A percentile compares a stretch with the other conserved stretches of the same genome.
phyloP scores from a whole-genome alignment of 768 basidiomycete genomes.

The Sarcomyxa edulis region DNA sequence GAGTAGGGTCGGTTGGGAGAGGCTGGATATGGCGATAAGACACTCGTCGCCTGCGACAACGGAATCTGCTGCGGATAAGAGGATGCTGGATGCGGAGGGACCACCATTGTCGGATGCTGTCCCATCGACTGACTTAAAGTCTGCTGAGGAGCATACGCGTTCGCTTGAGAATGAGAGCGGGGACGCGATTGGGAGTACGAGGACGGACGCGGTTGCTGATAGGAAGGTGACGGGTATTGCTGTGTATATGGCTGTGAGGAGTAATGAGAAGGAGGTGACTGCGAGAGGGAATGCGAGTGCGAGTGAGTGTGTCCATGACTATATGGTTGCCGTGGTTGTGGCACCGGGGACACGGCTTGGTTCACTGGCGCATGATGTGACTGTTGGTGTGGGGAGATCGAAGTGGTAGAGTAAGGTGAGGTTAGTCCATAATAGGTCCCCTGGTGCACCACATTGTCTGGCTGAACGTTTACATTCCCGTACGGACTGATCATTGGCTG shows the following conservation, averaged over 20 bases:
- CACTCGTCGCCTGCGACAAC: slow-evolving; percentile 27
- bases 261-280: slow-evolving; percentile 24
- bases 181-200: slow-evolving; percentile 27
- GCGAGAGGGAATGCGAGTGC: slow-evolving; percentile 32
- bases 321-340: slow-evolving; percentile 24
- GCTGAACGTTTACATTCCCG: slow-evolving; percentile 5
- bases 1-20: slow-evolving; percentile 60
- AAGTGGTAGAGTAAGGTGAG: slow-evolving; percentile 6
- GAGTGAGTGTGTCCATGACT: slow-evolving; percentile 28
- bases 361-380: slow-evolving; percentile 16
- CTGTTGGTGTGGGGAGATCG: slow-evolving; percentile 10
- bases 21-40: slow-evolving; percentile 47
- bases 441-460: slow-evolving; percentile 7
- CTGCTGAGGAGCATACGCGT: slow-evolving; percentile 9
- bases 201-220: slow-evolving; percentile 11
- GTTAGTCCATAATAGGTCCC: slow-evolving; percentile 15
- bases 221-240: slow-evolving; percentile 23
- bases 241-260: slow-evolving; percentile 15
- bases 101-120: slow-evolving; percentile 15
- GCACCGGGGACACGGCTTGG: slow-evolving; percentile 23
- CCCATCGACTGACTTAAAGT: slow-evolving; percentile 10
- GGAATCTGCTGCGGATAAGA: slow-evolving; percentile 30
- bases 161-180: slow-evolving; percentile 38
- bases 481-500: slow-evolving; percentile 8
- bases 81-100: slow-evolving; percentile 12